A percentile compares a stretch with the other conserved stretches of the same genome.
Evolutionary conservation across 2,329 filamentous ascomycete species (phyloP).

Genomic region (Hymenoscyphus albidus): DNA sequence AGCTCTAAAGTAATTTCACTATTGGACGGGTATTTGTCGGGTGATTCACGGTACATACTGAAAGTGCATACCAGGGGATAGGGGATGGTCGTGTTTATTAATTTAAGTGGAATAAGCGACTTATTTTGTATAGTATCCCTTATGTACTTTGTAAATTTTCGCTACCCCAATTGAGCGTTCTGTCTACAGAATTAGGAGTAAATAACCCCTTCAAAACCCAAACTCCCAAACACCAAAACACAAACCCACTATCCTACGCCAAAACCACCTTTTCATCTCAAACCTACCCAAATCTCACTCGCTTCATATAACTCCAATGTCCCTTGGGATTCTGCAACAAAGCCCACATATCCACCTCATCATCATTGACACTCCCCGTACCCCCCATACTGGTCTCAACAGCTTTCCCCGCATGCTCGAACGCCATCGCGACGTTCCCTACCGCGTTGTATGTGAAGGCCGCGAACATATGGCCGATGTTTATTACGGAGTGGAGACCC

Average conservation of each 20-base stretch:
- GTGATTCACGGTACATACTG: neutral
- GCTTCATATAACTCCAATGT: constrained; percentile 31
- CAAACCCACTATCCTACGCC: neutral
- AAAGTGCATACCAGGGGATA: too few species aligned
- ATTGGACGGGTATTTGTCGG: neutral
- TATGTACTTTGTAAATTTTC: too few species aligned
- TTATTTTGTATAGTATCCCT: too few species aligned
- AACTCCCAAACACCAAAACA: neutral
- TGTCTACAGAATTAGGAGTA: too few species aligned
- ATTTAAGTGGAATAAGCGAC: too few species aligned
- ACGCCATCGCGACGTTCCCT: constrained; percentile 33
- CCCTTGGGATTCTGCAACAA: constrained; percentile 31
- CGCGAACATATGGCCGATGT: constrained; percentile 39
- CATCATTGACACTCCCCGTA: constrained; percentile 33
- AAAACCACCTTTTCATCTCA: neutral
- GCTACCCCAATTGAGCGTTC: too few species aligned
- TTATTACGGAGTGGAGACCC: constrained; percentile 30
- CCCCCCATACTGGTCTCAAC: constrained; percentile 32
- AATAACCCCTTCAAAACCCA: too few species aligned
- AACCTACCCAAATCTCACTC: neutral
- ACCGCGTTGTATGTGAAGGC: constrained; percentile 40
- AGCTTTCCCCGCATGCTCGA: constrained; percentile 35
- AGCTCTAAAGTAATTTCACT: neutral
- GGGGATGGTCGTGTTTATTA: too few species aligned
- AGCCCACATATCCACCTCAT: constrained; percentile 36